Conservation (phyloP, 257 asterid genomes). For the Perilla frutescens region DNA sequence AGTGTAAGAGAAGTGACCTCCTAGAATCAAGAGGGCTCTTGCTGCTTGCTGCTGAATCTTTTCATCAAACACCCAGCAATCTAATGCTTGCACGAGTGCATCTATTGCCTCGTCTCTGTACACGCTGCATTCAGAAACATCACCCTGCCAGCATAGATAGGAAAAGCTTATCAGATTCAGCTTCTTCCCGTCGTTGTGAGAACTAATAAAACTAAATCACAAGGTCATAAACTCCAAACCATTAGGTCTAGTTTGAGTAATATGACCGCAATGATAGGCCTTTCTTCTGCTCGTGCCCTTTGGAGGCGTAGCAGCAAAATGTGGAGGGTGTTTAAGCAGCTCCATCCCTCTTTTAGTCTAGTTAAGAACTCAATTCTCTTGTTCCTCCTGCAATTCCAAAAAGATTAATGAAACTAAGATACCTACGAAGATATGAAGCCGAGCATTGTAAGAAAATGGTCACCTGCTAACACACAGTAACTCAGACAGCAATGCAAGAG, state of each 20-base stretch:
- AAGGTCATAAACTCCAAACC: conserved; percentile 48
- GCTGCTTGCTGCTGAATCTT: conserved; percentile 62
- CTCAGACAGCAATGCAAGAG: conserved; percentile 63
- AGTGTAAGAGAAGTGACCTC: conserved; percentile 74
- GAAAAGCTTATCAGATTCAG: background rate
- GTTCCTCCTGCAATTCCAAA: conserved; percentile 46
- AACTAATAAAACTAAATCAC: background rate
- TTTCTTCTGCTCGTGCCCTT: conserved; percentile 61
- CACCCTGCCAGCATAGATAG: conserved; percentile 53
- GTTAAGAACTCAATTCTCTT: conserved; percentile 54
- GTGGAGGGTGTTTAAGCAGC: conserved; percentile 62
- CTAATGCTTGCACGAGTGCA: conserved; percentile 58
- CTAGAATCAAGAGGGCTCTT: conserved; percentile 64
- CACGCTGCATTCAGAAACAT: conserved; percentile 55
- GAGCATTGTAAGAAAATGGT: background rate
- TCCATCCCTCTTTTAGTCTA: conserved; percentile 62
- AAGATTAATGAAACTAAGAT: background rate
- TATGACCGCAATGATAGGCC: conserved; percentile 63
- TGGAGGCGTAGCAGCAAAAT: conserved; percentile 63
- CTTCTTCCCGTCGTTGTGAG: background rate
- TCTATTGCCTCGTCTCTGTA: conserved; percentile 83
- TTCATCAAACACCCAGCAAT: conserved; percentile 57
- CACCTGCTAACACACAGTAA: conserved; percentile 76
- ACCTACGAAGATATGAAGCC: background rate
- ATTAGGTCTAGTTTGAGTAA: conserved; percentile 76